Evolutionary conservation across 1,284 basidiomycete species (phyloP).

Genomic region (Cutaneotrichosporon dermatis): DNA sequence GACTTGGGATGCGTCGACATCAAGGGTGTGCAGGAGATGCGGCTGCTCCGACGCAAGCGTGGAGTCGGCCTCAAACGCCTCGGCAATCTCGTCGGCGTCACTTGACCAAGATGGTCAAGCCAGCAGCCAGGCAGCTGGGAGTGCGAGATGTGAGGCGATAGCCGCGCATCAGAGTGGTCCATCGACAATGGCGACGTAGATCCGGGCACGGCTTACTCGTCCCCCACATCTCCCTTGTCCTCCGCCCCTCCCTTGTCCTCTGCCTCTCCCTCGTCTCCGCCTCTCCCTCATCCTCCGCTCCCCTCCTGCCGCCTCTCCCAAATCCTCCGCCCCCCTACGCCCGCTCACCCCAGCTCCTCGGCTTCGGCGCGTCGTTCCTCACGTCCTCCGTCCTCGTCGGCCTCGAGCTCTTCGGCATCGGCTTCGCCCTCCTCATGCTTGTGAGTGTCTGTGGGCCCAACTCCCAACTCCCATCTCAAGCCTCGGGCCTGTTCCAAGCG

Average conservation of each 20-base stretch:
- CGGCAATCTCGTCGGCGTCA: too few relatives aligned
- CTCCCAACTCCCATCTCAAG: neutral
- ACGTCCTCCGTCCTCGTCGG: conserved; percentile 34
- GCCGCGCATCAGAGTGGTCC: too few relatives aligned
- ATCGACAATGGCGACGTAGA: too few relatives aligned
- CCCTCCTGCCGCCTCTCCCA: neutral
- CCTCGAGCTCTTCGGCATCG: conserved; percentile 35
- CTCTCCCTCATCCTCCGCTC: neutral
- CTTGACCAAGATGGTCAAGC: too few relatives aligned
- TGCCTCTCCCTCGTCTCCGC: neutral
- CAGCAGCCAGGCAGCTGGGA: too few relatives aligned
- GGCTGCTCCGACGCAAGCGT: neutral
- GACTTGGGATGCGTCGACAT: neutral
- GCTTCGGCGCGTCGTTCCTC: conserved; percentile 31
- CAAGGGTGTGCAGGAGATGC: neutral
- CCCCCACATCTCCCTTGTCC: too few relatives aligned
- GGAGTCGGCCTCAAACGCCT: too few relatives aligned
- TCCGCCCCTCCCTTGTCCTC: too few relatives aligned
- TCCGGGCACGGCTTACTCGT: too few relatives aligned
- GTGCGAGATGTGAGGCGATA: too few relatives aligned
- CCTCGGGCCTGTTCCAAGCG: neutral
- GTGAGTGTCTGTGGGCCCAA: conserved; percentile 19
- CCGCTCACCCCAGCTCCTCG: conserved; percentile 21
- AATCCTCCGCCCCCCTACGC: neutral
- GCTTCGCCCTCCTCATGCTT: conserved; percentile 29